Conservation (phyloP, 805 yeast species). For the Saturnispora kantuleensis region DNA sequence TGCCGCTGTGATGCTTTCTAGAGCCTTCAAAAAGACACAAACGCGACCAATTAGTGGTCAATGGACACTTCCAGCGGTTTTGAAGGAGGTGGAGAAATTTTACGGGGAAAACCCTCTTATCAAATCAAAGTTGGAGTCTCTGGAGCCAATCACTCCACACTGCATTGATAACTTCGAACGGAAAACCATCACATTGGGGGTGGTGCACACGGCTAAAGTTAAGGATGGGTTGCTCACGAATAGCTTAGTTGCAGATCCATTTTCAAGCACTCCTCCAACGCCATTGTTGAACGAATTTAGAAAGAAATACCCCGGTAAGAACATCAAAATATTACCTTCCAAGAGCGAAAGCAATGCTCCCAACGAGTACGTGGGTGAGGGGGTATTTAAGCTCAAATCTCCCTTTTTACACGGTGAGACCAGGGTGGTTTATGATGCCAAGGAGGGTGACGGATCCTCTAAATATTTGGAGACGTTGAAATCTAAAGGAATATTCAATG, state of each 20-base stretch:
- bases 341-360: conserved; percentile 1
- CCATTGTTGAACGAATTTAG: conserved; percentile 12
- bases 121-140: conserved; percentile 11
- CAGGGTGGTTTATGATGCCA: conserved; percentile 22
- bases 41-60: neutral
- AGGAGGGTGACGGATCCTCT: conserved; percentile 17
- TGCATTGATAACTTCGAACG: conserved; percentile 14
- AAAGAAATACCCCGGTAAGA: conserved; percentile 7
- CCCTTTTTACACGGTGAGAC: conserved; percentile 24
- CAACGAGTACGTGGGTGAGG: conserved; percentile 9
- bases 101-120: conserved; percentile 11
- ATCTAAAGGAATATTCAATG: conserved; percentile 19
- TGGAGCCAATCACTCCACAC: conserved; percentile 13
- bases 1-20: neutral
- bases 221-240: conserved; percentile 19
- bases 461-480: conserved; percentile 8
- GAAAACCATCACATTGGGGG: conserved; percentile 20
- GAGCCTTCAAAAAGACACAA: neutral
- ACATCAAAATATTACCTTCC: conserved; percentile 12
- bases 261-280: conserved; percentile 19
- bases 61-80: neutral
- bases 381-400: conserved; percentile 18
- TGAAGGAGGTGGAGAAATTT: conserved; percentile 3
- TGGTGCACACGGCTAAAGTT: conserved; percentile 17
- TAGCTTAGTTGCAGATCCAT: conserved; percentile 24